A percentile compares a stretch with the other conserved stretches of the same genome.
These are phyloP conservation scores for Plasmodium fragile DNA, from an alignment of 169 alveolate genomes.

Conservation along the genomic window DNA sequence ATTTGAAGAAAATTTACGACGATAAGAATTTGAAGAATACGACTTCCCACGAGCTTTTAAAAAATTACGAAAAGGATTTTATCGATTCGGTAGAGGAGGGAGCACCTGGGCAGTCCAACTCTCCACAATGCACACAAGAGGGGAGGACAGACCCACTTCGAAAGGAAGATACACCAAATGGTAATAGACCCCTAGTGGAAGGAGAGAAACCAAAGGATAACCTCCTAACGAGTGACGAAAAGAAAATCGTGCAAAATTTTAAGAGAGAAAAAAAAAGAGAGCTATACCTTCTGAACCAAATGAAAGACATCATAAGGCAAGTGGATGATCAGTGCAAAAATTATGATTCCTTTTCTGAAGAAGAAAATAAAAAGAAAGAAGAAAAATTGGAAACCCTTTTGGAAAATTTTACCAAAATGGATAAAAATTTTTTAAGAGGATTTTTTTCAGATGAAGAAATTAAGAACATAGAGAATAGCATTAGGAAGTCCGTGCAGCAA, in stretches of 20 bases:
- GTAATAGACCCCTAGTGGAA: neutral
- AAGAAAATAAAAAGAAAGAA: constrained; percentile 54
- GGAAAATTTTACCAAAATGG: constrained; percentile 76
- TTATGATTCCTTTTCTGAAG: constrained; percentile 45
- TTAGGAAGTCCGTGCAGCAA: constrained; percentile 38
- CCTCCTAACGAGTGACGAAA: constrained; percentile 47
- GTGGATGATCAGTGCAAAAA: constrained; percentile 74
- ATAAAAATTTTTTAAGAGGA: constrained; percentile 47
- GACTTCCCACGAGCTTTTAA: constrained; percentile 35
- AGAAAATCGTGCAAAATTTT: constrained; percentile 61
- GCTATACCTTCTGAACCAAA: constrained; percentile 41
- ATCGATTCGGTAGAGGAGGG: constrained; percentile 29
- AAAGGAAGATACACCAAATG: neutral
- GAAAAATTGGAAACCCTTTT: constrained; percentile 74
- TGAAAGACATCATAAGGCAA: constrained; percentile 66
- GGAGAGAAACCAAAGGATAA: neutral
- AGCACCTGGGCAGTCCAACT: neutral
- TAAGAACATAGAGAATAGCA: constrained; percentile 55
- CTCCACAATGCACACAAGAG: neutral
- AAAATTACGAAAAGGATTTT: constrained; percentile 49
- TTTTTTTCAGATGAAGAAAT: constrained; percentile 77
- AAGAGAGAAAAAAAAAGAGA: constrained; percentile 64
- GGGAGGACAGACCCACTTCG: neutral
- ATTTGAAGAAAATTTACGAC: constrained; percentile 43
- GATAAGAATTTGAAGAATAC: constrained; percentile 36